Percentiles rank a stretch among this genome's conserved stretches.
Conservation (phyloP, 2,329 filamentous ascomycete species). For the Cercospora janseana region DNA sequence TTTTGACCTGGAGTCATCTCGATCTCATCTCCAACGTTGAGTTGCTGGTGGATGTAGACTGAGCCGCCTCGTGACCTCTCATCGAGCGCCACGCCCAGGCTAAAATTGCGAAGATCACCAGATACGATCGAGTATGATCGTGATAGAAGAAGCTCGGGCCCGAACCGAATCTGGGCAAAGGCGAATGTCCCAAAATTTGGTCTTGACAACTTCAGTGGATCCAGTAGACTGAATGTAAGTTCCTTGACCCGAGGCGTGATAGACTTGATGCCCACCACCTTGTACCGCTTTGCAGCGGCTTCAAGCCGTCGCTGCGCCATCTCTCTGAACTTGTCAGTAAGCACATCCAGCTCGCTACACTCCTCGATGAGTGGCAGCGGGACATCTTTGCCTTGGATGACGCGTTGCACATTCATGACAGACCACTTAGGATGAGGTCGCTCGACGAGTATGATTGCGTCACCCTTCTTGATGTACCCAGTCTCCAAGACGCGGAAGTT, state of each 20-base stretch:
- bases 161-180: conserved; percentile 58
- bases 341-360: conserved; percentile 43
- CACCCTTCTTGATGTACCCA: conserved; percentile 56
- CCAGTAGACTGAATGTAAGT: conserved; percentile 12
- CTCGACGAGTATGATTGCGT: conserved; percentile 57
- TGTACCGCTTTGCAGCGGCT: conserved; percentile 35
- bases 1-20: conserved; percentile 38
- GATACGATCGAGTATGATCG: conserved; percentile 61
- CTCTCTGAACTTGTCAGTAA: conserved; percentile 11
- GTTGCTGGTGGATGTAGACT: conserved; percentile 54
- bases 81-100: conserved; percentile 59
- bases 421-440: conserved; percentile 60
- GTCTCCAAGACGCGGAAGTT: conserved; percentile 19
- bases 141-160: conserved; percentile 51
- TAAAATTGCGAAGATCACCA: conserved; percentile 52
- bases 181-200: conserved; percentile 46
- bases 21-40: conserved; percentile 51
- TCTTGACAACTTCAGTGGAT: conserved; percentile 20
- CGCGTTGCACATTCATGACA: conserved; percentile 58
- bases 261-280: background rate
- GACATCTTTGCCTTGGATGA: conserved; percentile 53
- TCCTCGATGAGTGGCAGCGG: conserved; percentile 46
- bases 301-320: conserved; percentile 34
- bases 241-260: conserved; percentile 16
- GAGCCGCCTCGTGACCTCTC: conserved; percentile 60